A percentile compares a stretch with the other conserved stretches of the same genome.
These are phyloP conservation scores for Calocybe gangraenosa DNA, from an alignment of 768 basidiomycete genomes.

Conservation along the genomic window DNA sequence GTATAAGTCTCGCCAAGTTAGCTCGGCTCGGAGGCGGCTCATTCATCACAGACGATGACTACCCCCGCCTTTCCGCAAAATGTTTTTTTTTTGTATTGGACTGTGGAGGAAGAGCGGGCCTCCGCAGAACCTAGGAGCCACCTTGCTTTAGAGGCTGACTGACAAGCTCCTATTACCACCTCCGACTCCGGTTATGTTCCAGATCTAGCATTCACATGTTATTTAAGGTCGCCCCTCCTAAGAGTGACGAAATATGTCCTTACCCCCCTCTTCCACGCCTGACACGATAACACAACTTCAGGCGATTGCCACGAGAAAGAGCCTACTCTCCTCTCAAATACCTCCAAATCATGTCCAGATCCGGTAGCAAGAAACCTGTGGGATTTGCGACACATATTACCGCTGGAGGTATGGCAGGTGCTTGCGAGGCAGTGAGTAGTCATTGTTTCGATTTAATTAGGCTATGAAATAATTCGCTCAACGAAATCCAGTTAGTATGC, in stretches of 20 bases:
- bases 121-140: constrained; percentile 13
- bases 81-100: background rate
- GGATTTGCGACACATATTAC: constrained; percentile 88
- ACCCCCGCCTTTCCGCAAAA: constrained; percentile 5
- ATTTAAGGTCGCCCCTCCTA: constrained; percentile 4
- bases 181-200: constrained; percentile 19
- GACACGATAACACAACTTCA: too few species aligned
- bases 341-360: constrained; percentile 43
- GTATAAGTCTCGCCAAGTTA: constrained; percentile 1
- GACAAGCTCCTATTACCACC: background rate
- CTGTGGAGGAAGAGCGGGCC: constrained; percentile 14
- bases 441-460: background rate
- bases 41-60: background rate
- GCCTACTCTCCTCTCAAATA: background rate
- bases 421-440: constrained; percentile 84
- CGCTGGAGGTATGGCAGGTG: constrained; percentile 92
- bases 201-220: constrained; percentile 22
- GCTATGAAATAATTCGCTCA: background rate
- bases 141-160: constrained; percentile 8
- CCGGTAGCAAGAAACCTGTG: constrained; percentile 67
- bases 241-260: too few species aligned
- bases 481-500: constrained; percentile 56
- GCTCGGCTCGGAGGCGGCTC: constrained; percentile 7
- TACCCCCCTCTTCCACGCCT: too few species aligned
- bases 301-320: too few species aligned